phyloP scores from a whole-genome alignment of 2,329 filamentous ascomycete species.

The Neocatenulostroma microsporum region DNA sequence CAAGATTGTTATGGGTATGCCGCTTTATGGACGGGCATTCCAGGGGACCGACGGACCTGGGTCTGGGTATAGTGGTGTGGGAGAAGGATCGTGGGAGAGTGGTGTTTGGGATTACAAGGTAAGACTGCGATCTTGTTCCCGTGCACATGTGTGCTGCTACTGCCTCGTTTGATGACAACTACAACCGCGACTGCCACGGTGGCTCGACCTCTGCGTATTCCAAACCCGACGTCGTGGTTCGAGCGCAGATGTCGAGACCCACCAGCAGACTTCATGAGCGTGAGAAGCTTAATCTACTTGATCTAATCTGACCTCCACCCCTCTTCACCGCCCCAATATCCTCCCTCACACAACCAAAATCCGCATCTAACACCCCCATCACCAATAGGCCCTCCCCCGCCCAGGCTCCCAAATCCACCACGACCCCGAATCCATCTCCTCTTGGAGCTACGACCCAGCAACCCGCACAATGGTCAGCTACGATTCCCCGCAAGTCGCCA shows the following conservation, averaged over 20 bases:
- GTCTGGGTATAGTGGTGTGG: constrained; percentile 59
- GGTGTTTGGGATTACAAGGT: constrained; percentile 82
- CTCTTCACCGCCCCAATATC: not conserved
- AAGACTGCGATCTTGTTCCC: too few relatives aligned
- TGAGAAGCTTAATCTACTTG: constrained; percentile 25
- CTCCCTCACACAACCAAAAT: too few relatives aligned
- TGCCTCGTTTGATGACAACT: constrained; percentile 7
- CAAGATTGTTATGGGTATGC: constrained; percentile 87
- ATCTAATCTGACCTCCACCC: constrained; percentile 31
- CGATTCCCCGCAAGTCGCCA: constrained; percentile 58
- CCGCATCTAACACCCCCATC: too few relatives aligned
- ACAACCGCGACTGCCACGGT: not conserved
- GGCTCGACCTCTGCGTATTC: not conserved
- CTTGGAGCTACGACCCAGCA: constrained; percentile 64
- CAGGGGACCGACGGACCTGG: constrained; percentile 69
- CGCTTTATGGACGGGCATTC: constrained; percentile 83
- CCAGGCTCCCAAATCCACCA: constrained; percentile 55
- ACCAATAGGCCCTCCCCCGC: constrained; percentile 54
- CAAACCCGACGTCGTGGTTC: too few relatives aligned
- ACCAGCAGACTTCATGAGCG: constrained; percentile 6
- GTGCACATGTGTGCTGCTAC: not conserved
- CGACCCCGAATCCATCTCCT: constrained; percentile 59
- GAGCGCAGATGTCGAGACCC: too few relatives aligned
- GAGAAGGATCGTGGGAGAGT: constrained; percentile 73
- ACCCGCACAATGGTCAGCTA: constrained; percentile 68